These are phyloP conservation scores for Penicillium glabrum DNA, from an alignment of 2,329 filamentous ascomycete species.

Conservation along the genomic window DNA sequence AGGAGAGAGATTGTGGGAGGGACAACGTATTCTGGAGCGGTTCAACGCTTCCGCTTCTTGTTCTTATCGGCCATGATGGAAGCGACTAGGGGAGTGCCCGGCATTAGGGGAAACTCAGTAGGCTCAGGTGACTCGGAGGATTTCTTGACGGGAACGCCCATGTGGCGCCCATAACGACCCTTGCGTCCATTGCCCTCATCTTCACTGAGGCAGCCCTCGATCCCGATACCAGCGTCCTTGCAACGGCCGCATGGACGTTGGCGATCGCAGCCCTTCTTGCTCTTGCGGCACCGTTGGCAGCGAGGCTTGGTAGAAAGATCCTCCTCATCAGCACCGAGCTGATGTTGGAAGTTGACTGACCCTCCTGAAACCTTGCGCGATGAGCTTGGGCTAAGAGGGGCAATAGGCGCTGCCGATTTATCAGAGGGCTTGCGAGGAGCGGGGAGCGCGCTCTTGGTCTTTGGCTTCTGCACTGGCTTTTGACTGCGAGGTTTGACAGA, in stretches of 20 bases:
- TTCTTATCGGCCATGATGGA: constrained; percentile 55
- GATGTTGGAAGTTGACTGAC: constrained; percentile 61
- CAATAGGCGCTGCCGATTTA: constrained; percentile 29
- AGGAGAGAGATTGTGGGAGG: constrained; percentile 6
- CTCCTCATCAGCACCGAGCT: constrained; percentile 71
- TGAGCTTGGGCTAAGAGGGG: constrained; percentile 44
- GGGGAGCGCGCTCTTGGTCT: constrained; percentile 36
- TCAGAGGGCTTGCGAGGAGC: constrained; percentile 39
- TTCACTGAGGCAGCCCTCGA: constrained; percentile 94
- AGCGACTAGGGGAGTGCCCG: constrained; percentile 30
- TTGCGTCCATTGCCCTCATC: constrained; percentile 97
- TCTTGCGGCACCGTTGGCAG: constrained; percentile 97
- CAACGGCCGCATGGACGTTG: constrained; percentile 93
- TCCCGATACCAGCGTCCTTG: constrained; percentile 89
- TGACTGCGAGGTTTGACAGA: constrained; percentile 30
- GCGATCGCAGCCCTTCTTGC: constrained; percentile 98
- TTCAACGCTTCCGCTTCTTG: constrained; percentile 68
- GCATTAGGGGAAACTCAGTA: constrained; percentile 49
- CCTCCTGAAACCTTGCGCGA: constrained; percentile 58
- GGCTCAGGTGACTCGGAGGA: constrained; percentile 39
- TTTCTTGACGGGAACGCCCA: constrained; percentile 68
- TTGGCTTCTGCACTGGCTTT: constrained; percentile 29
- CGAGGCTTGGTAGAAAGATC: constrained; percentile 93
- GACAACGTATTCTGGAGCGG: neutral
- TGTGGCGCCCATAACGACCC: constrained; percentile 77